Base-by-base conservation (phyloP, 1,284 basidiomycete genomes). In the Ustilago trichophora region DNA sequence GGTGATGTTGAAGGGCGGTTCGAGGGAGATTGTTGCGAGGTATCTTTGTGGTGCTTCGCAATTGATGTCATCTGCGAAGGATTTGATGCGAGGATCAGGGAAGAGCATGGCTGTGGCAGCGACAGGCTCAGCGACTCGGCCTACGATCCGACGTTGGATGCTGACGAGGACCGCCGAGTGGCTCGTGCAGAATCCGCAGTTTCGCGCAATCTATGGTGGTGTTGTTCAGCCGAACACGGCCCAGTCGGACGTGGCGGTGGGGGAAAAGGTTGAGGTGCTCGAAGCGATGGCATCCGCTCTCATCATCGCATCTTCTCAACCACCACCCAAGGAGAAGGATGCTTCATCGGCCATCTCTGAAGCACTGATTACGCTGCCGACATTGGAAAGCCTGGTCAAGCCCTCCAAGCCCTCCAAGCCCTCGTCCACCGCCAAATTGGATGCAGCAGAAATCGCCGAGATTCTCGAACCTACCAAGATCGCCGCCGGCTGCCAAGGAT, bases 401-500 rank as follows among this genome's bases (percentile, higher is more conserved):
- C 27, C 27, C 27, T 8, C 27, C 27, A 7, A 29, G 22, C 31
- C 29, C 8, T 15, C 22, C 27, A 16, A 16, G 15, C 2, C 16
- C 15, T 12, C 31, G n/a, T n/a, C n/a, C n/a, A n/a, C n/a, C n/a
- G n/a, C n/a, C n/a, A n/a, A n/a, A n/a, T n/a, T n/a, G n/a, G n/a
- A n/a, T n/a, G n/a, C n/a, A 15, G 35, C 31, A 3, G 12, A 25
- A 15, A 24, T 12, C 15, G 26, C 22, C 4, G 41, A 18, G 24
- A 21, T 69, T 19, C 50, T 77, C 1, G 75, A 77, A 36, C 59
- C 64, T 4, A 40, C 72, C n/a, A 48, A 47, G 18, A 56, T 78
- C 22, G 46, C 68, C 2, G 51, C 66, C 12, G 74, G 74, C 34
- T 74, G 74, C 22, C 70, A 78, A 40, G 72, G 69, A 10, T 66